These are phyloP conservation scores for Trichosanthes truncata DNA, from an alignment of 306 rosid genomes.

Conservation along the genomic window DNA sequence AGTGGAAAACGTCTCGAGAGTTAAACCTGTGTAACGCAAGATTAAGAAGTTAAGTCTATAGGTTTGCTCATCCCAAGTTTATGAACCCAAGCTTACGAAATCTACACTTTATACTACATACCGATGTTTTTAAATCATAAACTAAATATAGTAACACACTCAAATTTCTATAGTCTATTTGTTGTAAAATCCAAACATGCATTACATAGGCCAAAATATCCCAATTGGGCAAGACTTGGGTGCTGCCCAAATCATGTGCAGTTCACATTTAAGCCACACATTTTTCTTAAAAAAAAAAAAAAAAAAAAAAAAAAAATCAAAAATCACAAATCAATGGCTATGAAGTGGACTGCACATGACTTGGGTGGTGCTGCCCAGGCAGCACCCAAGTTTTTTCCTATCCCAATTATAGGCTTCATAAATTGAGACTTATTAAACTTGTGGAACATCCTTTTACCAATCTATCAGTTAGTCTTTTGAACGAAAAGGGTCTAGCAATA, in stretches of 20 bases:
- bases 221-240: too few species aligned
- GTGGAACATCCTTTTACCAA: not conserved
- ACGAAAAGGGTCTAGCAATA: too few species aligned
- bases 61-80: not conserved
- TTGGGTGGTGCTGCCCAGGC: too few species aligned
- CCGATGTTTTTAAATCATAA: not conserved
- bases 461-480: not conserved
- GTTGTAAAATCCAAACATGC: not conserved
- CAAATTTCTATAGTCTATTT: not conserved
- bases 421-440: not conserved
- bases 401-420: not conserved
- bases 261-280: too few species aligned
- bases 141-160: not conserved
- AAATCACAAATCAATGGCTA: too few species aligned
- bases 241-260: too few species aligned
- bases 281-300: too few species aligned
- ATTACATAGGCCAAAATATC: not conserved
- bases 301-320: too few species aligned
- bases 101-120: not conserved
- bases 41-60: not conserved
- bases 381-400: too few species aligned
- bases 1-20: too few species aligned
- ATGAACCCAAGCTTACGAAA: not conserved
- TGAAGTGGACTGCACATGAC: too few species aligned
- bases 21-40: not conserved